Conservation (phyloP, 2,329 filamentous ascomycete genomes). For the Arthrobotrys megalospora region DNA sequence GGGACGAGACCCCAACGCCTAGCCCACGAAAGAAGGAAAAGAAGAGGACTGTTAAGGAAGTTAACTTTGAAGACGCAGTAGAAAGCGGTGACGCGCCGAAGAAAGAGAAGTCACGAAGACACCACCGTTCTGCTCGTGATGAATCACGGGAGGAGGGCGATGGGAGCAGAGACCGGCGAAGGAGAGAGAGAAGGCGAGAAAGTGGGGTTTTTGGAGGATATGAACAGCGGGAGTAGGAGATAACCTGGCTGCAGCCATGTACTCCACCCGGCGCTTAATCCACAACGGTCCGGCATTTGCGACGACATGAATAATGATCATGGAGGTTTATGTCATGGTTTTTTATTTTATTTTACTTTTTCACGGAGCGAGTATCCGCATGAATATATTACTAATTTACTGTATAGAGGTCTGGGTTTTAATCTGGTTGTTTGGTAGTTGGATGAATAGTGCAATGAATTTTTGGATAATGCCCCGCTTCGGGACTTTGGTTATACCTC, state of each 20-base stretch:
- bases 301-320: constrained; percentile 27
- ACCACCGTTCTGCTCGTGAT: constrained; percentile 41
- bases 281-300: constrained; percentile 13
- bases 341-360: constrained; percentile 1
- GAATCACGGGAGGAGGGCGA: constrained; percentile 51
- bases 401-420: constrained; percentile 32
- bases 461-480: background rate
- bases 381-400: constrained; percentile 38
- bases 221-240: constrained; percentile 43
- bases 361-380: constrained; percentile 43
- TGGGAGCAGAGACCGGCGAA: constrained; percentile 45
- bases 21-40: constrained; percentile 43
- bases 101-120: constrained; percentile 51
- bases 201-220: constrained; percentile 56
- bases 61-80: constrained; percentile 59
- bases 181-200: constrained; percentile 53
- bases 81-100: constrained; percentile 56
- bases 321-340: constrained; percentile 27
- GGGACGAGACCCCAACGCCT: constrained; percentile 44
- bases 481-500: background rate
- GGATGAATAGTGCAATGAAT: constrained; percentile 4
- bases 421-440: constrained; percentile 8
- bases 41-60: constrained; percentile 50
- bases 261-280: constrained; percentile 18
- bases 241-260: constrained; percentile 11